Evolutionary conservation across 2,329 filamentous ascomycete species (phyloP).

Genomic region (Ophiostoma himal-ulmi): DNA sequence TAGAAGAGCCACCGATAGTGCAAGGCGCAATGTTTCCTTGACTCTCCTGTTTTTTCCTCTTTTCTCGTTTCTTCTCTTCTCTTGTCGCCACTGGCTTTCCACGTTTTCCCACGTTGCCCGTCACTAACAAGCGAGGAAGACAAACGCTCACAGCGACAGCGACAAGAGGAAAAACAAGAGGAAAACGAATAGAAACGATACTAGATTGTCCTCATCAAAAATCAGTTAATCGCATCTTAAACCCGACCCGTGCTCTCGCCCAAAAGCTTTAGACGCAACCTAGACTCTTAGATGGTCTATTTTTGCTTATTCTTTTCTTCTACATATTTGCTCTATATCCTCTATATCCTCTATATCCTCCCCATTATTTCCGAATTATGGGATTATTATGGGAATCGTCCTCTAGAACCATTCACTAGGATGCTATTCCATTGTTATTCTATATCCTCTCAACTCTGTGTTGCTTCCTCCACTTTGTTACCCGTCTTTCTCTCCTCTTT

Average conservation of each 20-base stretch:
- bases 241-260: not conserved
- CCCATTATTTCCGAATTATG: not conserved
- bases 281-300: not conserved
- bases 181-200: not conserved
- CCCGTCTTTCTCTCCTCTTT: constrained; percentile 3
- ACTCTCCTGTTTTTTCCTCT: too few species aligned
- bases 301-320: constrained; percentile 7
- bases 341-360: not conserved
- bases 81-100: not conserved
- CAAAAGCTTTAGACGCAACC: not conserved
- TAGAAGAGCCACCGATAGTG: not conserved
- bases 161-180: not conserved
- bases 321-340: constrained; percentile 13
- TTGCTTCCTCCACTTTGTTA: not conserved
- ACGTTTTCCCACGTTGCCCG: not conserved
- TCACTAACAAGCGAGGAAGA: not conserved
- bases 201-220: too few species aligned
- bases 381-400: not conserved
- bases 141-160: not conserved
- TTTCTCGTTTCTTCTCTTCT: not conserved
- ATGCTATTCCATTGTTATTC: not conserved
- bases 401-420: not conserved
- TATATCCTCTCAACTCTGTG: not conserved
- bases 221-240: not conserved
- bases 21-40: not conserved